phyloP scores from a whole-genome alignment of 164 flowering plant genomes.

The Chloranthus sessilifolius region DNA sequence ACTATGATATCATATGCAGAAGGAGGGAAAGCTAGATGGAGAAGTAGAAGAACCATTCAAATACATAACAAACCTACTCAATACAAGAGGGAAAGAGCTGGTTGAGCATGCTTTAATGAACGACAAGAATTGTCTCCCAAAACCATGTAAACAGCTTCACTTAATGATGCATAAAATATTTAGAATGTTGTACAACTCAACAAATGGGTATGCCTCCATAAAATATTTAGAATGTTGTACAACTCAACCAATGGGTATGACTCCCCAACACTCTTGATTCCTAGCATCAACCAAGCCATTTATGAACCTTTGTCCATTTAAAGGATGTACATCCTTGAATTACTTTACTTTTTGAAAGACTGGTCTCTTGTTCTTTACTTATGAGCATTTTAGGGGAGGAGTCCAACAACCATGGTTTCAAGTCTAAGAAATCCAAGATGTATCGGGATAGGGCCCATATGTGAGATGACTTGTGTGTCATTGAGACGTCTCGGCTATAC shows the following conservation, averaged over 20 bases:
- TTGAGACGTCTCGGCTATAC: too few species aligned
- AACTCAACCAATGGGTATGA: constrained; percentile 29
- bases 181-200: constrained; percentile 38
- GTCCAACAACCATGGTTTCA: too few species aligned
- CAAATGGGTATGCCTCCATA: constrained; percentile 27
- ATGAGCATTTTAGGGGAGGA: too few species aligned
- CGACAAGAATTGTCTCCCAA: constrained; percentile 7
- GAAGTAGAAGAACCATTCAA: constrained; percentile 25
- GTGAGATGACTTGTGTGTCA: too few species aligned
- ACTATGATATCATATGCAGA: constrained; percentile 26
- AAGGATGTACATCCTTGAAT: too few species aligned
- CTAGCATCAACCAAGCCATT: constrained; percentile 36
- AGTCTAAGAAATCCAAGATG: too few species aligned
- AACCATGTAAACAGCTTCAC: constrained; percentile 23
- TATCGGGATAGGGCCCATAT: too few species aligned
- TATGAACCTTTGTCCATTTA: constrained; percentile 7
- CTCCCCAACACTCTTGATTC: constrained; percentile 21
- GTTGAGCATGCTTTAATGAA: constrained; percentile 30
- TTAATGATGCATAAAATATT: constrained; percentile 26
- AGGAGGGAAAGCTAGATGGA: constrained; percentile 30
- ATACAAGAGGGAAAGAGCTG: constrained; percentile 20
- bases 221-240: constrained; percentile 42
- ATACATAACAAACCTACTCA: constrained; percentile 18
- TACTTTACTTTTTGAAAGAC: too few species aligned
- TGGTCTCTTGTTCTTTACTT: too few species aligned